phyloP scores from a whole-genome alignment of 257 asterid genomes.

The Thymus mandschuricus region DNA sequence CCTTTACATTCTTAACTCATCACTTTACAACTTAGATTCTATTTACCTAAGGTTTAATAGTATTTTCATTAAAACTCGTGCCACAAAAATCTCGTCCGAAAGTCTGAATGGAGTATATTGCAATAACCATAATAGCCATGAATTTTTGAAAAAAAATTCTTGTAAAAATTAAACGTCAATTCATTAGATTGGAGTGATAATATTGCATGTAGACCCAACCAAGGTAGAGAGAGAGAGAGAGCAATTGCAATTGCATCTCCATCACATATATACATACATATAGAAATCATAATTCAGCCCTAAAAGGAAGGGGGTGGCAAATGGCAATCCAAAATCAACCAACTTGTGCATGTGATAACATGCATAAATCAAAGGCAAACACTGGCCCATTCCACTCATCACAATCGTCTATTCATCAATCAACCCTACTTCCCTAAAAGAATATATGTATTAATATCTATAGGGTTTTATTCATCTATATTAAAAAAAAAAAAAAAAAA shows the following conservation, averaged over 20 bases:
- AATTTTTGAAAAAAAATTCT: no score
- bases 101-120: no score
- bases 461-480: no score
- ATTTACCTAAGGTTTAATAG: no score
- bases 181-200: neutral
- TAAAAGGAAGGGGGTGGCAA: conserved; percentile 10
- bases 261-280: conserved; percentile 22
- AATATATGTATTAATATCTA: neutral
- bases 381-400: conserved; percentile 34
- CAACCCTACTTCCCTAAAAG: neutral
- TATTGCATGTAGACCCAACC: conserved; percentile 11
- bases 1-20: no score
- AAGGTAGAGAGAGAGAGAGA: neutral
- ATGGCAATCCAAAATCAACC: conserved; percentile 13
- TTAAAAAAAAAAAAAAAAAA: no score
- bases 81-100: no score
- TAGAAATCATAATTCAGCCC: conserved; percentile 28
- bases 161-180: neutral
- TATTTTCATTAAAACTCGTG: no score
- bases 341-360: conserved; percentile 48
- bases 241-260: neutral
- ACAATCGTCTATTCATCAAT: conserved; percentile 16
- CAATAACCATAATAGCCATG: no score
- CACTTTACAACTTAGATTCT: no score
- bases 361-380: conserved; percentile 36